Percentiles rank a stretch among this genome's conserved stretches.
Evolutionary conservation across 352 stramenopile species (phyloP).

Genomic region (Phytopythium aichiense): DNA sequence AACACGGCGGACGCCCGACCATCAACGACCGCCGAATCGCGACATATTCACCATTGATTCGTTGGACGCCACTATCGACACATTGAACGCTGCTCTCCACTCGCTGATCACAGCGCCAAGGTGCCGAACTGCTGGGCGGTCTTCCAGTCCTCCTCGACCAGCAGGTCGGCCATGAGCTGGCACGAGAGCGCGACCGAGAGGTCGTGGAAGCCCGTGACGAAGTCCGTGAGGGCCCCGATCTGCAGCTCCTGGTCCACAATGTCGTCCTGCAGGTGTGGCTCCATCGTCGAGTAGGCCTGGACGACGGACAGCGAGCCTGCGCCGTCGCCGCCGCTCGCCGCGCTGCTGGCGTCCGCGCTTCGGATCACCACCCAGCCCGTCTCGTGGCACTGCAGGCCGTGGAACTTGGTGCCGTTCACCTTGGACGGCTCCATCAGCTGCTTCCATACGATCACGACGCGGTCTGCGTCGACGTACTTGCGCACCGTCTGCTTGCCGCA

Average conservation of each 20-base stretch:
- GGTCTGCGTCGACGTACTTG: conserved; percentile 23
- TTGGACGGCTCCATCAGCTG: conserved; percentile 36
- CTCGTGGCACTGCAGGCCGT: conserved; percentile 27
- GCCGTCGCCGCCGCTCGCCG: background rate
- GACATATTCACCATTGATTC: background rate
- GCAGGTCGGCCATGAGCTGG: conserved; percentile 27
- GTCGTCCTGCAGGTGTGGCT: conserved; percentile 43
- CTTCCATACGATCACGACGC: conserved; percentile 41
- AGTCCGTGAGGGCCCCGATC: conserved; percentile 30
- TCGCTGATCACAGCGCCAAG: conserved; percentile 1
- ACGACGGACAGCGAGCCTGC: conserved; percentile 22
- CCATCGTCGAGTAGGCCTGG: conserved; percentile 48
- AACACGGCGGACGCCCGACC: too few relatives aligned
- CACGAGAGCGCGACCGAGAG: conserved; percentile 20
- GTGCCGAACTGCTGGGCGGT: conserved; percentile 18
- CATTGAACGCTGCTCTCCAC: background rate
- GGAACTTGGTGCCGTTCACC: conserved; percentile 25
- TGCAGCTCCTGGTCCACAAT: conserved; percentile 30
- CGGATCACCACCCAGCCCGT: conserved; percentile 29
- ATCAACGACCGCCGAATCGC: too few relatives aligned
- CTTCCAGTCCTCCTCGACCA: conserved; percentile 48
- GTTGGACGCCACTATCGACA: background rate
- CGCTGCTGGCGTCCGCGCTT: background rate
- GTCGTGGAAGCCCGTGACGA: conserved; percentile 33
- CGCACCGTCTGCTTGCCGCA: conserved; percentile 41